phyloP scores from a whole-genome alignment of 1,284 basidiomycete species.

The Bjerkandera adusta region DNA sequence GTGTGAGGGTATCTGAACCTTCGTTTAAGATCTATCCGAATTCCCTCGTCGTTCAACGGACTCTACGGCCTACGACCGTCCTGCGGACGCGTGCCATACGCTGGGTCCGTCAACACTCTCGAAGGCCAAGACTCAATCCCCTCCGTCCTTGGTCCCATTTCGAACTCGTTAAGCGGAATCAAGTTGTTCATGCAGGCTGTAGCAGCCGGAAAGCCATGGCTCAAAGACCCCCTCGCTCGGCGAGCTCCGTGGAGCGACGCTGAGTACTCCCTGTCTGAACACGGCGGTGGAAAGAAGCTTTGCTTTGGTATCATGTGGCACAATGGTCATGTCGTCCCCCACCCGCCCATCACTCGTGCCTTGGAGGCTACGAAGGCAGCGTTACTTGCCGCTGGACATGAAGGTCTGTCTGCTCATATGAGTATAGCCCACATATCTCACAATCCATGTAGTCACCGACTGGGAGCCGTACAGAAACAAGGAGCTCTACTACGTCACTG shows the following conservation, averaged over 20 bases:
- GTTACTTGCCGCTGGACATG: conserved; percentile 65
- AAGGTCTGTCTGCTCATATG: conserved; percentile 50
- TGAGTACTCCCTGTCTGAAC: conserved; percentile 55
- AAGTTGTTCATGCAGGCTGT: conserved; percentile 65
- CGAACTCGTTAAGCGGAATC: conserved; percentile 53
- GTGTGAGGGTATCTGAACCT: neutral
- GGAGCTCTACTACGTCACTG: conserved; percentile 45
- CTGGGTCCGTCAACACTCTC: conserved; percentile 58
- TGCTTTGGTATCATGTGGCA: conserved; percentile 67
- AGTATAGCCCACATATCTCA: conserved; percentile 45
- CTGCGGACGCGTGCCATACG: conserved; percentile 68
- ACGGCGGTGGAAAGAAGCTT: conserved; percentile 53
- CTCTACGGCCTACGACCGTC: conserved; percentile 67
- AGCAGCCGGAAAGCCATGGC: conserved; percentile 62
- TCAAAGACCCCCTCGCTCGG: conserved; percentile 60
- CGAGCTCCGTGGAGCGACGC: conserved; percentile 66
- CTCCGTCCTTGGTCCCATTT: conserved; percentile 74
- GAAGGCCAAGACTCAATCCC: conserved; percentile 70
- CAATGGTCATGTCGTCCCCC: conserved; percentile 60
- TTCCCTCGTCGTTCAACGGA: conserved; percentile 44
- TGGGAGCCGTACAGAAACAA: conserved; percentile 50
- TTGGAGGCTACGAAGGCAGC: conserved; percentile 57
- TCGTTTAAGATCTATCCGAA: conserved; percentile 39
- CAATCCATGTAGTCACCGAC: conserved; percentile 44
- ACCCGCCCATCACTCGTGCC: conserved; percentile 69